Percentiles rank a stretch among this genome's conserved stretches.
These are phyloP conservation scores for Sordariomycetes sp. DNA, from an alignment of 2,329 filamentous ascomycete genomes.

Conservation along the genomic window DNA sequence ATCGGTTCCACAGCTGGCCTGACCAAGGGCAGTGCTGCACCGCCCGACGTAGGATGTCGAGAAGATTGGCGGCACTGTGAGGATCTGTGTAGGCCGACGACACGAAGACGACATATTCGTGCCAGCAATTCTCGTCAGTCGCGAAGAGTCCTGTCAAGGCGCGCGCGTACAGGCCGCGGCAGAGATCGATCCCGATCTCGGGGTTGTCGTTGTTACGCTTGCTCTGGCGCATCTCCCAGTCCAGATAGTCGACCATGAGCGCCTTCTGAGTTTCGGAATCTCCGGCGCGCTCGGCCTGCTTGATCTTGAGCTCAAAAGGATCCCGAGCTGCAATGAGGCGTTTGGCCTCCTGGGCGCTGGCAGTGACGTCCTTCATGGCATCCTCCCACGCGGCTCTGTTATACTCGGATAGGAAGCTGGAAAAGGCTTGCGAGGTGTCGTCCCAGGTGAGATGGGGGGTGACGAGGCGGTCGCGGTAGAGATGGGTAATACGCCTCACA, in stretches of 20 bases:
- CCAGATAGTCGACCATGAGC: conserved; percentile 60
- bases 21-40: conserved; percentile 92
- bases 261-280: conserved; percentile 45
- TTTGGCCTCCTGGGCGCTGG: conserved; percentile 55
- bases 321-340: conserved; percentile 54
- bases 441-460: conserved; percentile 70
- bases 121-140: conserved; percentile 68
- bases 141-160: conserved; percentile 63
- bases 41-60: conserved; percentile 70
- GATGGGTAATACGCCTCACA: conserved; percentile 55
- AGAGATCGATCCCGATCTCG: conserved; percentile 38
- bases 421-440: conserved; percentile 65
- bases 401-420: conserved; percentile 64
- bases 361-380: conserved; percentile 61
- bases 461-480: conserved; percentile 61
- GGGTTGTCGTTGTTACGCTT: conserved; percentile 37
- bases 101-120: conserved; percentile 72
- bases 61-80: conserved; percentile 32
- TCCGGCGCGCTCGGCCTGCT: conserved; percentile 44
- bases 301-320: conserved; percentile 57
- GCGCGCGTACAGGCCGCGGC: conserved; percentile 65
- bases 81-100: conserved; percentile 32
- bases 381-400: conserved; percentile 63
- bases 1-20: conserved; percentile 81
- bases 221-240: conserved; percentile 67